Evolutionary conservation across 306 rosid genomes (phyloP).

Genomic region (Canavalia gladiata): DNA sequence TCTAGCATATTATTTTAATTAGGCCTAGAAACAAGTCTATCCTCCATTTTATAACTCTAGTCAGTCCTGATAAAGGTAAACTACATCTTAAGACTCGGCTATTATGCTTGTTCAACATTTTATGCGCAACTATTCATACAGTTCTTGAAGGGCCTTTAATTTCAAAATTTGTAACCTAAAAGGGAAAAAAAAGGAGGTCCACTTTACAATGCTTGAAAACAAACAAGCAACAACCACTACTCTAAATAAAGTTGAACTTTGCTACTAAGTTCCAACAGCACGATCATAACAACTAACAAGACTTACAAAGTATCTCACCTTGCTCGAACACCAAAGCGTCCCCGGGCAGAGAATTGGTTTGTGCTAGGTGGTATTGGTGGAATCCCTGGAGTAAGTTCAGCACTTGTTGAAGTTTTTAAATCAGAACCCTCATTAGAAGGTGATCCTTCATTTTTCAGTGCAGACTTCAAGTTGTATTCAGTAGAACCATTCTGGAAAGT

Average conservation of each 20-base stretch:
- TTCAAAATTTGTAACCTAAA: neutral
- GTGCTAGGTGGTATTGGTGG: constrained; percentile 87
- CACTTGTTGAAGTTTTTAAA: constrained; percentile 47
- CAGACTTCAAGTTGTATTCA: constrained; percentile 78
- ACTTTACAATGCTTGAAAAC: constrained; percentile 17
- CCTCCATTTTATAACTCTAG: constrained; percentile 2
- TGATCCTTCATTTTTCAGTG: constrained; percentile 64
- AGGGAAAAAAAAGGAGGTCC: neutral
- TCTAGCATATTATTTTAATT: constrained; percentile 18
- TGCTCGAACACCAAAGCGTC: constrained; percentile 81
- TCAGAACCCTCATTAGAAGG: constrained; percentile 55
- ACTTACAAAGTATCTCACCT: constrained; percentile 63
- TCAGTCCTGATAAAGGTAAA: constrained; percentile 12
- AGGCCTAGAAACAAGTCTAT: constrained; percentile 35
- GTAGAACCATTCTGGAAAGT: constrained; percentile 72
- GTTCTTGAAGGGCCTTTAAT: neutral
- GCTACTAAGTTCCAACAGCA: constrained; percentile 13
- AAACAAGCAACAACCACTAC: neutral
- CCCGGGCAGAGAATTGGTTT: constrained; percentile 77
- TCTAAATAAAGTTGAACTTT: neutral
- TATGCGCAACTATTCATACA: neutral
- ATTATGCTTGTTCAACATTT: neutral
- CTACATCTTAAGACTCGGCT: neutral
- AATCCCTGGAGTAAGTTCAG: constrained; percentile 70
- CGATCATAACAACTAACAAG: constrained; percentile 2